Conservation (phyloP, 805 yeast genomes). For the Wickerhamiella nectarea region DNA sequence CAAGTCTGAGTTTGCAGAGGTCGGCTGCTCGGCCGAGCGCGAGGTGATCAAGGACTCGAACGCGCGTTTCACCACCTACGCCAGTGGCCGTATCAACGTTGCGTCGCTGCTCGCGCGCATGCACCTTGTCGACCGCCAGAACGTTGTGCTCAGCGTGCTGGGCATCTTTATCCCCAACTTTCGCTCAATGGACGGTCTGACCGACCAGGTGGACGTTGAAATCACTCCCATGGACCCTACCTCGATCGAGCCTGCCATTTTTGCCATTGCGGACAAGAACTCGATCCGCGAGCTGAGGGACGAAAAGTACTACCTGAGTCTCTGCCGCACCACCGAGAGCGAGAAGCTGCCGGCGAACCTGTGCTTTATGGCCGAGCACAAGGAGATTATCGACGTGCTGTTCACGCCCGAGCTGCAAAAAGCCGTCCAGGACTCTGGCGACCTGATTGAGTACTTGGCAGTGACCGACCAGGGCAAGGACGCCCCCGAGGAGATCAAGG, state of each 20-base stretch:
- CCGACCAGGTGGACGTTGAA: constrained; percentile 46
- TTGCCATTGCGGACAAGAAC: constrained; percentile 74
- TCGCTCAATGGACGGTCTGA: constrained; percentile 34
- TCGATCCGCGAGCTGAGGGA: constrained; percentile 67
- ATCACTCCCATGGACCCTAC: constrained; percentile 37
- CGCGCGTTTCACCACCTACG: constrained; percentile 53
- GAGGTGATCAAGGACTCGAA: constrained; percentile 48
- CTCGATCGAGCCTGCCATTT: constrained; percentile 54
- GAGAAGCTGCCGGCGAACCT: constrained; percentile 53
- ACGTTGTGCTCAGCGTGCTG: constrained; percentile 48
- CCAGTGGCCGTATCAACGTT: constrained; percentile 77
- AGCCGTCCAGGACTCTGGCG: constrained; percentile 32
- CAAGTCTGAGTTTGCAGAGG: constrained; percentile 60
- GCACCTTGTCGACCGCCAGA: constrained; percentile 66
- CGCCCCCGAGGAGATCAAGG: constrained; percentile 43
- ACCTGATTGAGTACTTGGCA: constrained; percentile 51
- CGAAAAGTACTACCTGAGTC: constrained; percentile 65
- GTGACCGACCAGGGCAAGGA: constrained; percentile 73
- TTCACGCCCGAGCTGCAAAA: constrained; percentile 36
- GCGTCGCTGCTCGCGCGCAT: constrained; percentile 47
- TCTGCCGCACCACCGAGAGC: constrained; percentile 68
- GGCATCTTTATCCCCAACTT: constrained; percentile 50
- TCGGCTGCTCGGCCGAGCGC: constrained; percentile 33
- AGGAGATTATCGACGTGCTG: constrained; percentile 61
- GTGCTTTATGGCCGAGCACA: constrained; percentile 80